A percentile compares a stretch with the other conserved stretches of the same genome.
phyloP scores from a whole-genome alignment of 73 alveolate genomes.

The Durusdinium trenchii region DNA sequence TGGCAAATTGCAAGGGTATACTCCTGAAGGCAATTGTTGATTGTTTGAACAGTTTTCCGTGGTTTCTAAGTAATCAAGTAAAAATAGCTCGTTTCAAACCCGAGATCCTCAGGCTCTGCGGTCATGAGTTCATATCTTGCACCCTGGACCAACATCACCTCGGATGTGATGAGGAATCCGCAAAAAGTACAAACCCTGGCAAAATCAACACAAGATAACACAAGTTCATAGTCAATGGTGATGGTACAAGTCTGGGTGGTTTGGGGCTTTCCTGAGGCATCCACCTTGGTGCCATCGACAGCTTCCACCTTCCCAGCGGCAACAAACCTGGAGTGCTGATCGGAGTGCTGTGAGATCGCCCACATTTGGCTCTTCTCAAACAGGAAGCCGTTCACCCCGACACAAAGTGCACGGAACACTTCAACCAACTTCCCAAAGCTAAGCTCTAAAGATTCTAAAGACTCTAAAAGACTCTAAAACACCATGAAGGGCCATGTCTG shows the following conservation, averaged over 20 bases:
- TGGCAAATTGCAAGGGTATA: slow-evolving; percentile 57
- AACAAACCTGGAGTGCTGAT: not conserved
- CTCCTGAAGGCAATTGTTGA: slow-evolving; percentile 5
- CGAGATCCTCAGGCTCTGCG: slow-evolving; percentile 58
- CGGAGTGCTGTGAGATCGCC: not conserved
- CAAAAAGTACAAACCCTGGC: not conserved
- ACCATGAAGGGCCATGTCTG: no score
- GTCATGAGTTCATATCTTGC: slow-evolving; percentile 55
- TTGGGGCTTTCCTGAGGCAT: no score
- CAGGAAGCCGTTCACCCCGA: not conserved
- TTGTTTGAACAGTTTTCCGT: not conserved
- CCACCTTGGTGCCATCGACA: not conserved
- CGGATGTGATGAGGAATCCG: not conserved
- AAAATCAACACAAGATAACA: no score
- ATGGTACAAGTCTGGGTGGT: no score
- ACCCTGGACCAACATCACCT: slow-evolving; percentile 66
- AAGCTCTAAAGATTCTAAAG: not conserved
- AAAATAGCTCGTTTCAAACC: not conserved
- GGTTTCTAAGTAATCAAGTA: not conserved
- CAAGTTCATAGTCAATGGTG: no score
- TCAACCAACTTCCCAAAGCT: not conserved
- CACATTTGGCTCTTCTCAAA: not conserved
- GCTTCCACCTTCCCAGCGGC: not conserved
- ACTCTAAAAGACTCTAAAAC: not conserved
- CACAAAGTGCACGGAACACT: not conserved